A percentile compares a stretch with the other conserved stretches of the same genome.
phyloP scores from a whole-genome alignment of 345 rosid species.

The Chamaenerion angustifolium region DNA sequence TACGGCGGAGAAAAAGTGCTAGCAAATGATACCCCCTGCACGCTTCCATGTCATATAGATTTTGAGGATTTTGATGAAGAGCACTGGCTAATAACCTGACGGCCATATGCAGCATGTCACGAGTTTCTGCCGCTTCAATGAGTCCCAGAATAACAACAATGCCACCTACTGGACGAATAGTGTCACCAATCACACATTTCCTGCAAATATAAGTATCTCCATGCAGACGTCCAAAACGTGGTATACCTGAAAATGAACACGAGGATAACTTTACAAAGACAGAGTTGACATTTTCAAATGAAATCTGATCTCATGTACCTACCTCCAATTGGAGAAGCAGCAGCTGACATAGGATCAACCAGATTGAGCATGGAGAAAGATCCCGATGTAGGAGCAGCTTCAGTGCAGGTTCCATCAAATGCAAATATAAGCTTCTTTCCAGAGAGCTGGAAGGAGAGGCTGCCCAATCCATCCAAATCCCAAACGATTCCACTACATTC shows the following conservation, averaged over 20 bases:
- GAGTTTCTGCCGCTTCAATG: conserved; percentile 88
- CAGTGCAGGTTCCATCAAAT: conserved; percentile 88
- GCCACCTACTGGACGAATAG: conserved; percentile 85
- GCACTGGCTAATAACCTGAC: conserved; percentile 79
- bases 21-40: conserved; percentile 97
- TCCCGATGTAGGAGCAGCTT: conserved; percentile 70
- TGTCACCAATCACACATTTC: conserved; percentile 86
- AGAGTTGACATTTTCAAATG: too few species aligned
- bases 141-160: conserved; percentile 76
- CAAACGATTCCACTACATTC: conserved; percentile 98
- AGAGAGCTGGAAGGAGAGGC: conserved; percentile 75
- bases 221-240: conserved; percentile 83
- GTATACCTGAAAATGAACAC: conserved; percentile 49
- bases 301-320: conserved; percentile 7
- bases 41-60: conserved; percentile 87
- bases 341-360: conserved; percentile 95
- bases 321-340: conserved; percentile 99
- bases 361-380: conserved; percentile 79
- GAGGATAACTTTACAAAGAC: neutral
- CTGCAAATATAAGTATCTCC: conserved; percentile 77
- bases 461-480: conserved; percentile 87
- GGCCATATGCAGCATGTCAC: conserved; percentile 96
- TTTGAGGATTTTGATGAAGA: conserved; percentile 94
- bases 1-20: conserved; percentile 79
- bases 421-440: conserved; percentile 98